Base-by-base conservation (phyloP, 2,329 filamentous ascomycete genomes). In the Septoria petroselini region DNA sequence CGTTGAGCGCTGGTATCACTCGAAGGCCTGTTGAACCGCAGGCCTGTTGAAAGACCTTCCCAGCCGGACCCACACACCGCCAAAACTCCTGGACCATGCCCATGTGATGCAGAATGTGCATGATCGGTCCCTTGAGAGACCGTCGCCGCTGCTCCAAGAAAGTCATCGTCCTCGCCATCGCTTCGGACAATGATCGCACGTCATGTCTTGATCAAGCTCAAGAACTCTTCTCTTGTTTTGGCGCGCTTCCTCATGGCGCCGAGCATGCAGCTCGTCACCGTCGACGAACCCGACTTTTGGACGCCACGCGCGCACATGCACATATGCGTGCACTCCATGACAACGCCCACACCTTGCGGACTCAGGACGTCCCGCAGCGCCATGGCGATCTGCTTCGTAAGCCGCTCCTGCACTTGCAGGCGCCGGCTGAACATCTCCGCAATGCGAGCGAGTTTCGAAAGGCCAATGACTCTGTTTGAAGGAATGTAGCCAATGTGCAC, bases 281-380 rank as follows among this genome's bases (percentile, higher is more conserved):
- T 97, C 14, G 81, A 86, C 42, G 87, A 84, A 33, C 79, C 81
- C 0, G 89, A 90, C 77, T 98, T 96, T 68, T 96, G 82, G 7
- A 98, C 91, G n/a, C 93, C 93, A 39, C 93, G 83, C 91, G 96
- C 97, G 12, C 95, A 90, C 91, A 97, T 98, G 76, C 93, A 98
- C 39, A 97, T 76, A 72, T 98, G 93, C 65, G 83, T 91, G 11
- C 88, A 94, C 67, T 98, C 93, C 85, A 98, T 95, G 52, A 98
- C 91, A 2, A 98, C 93, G 15, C 88, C 91, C 1, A 98, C 91
- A 39, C 93, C 93, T 66, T 94, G 89, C 2, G 93, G 93, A 68
- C 94, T 86, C 40, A 98, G 78, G 9, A 97, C 84, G 65, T 97
- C 91, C 67, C 90, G 90, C 55, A 98, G 85, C 12, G 93, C 91